Percentiles rank a stretch among this genome's conserved stretches.
These are phyloP conservation scores for Fraxinus pennsylvanica DNA, from an alignment of 257 asterid species.

Conservation along the genomic window DNA sequence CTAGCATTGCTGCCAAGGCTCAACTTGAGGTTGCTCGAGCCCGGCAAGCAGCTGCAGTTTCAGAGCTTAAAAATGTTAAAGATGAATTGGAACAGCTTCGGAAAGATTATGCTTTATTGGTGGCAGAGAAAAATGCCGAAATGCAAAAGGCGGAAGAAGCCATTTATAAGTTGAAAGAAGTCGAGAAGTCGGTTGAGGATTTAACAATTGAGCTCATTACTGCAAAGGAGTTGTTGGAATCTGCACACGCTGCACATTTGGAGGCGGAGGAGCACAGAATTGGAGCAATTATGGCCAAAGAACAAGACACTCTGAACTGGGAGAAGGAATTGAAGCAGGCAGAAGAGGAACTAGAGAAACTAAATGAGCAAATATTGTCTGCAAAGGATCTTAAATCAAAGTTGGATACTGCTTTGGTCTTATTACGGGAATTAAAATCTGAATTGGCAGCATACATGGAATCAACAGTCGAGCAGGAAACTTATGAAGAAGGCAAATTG, in stretches of 20 bases:
- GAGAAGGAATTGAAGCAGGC: conserved; percentile 75
- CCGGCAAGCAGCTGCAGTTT: conserved; percentile 70
- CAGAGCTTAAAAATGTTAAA: conserved; percentile 65
- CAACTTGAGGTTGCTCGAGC: conserved; percentile 98
- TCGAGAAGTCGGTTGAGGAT: conserved; percentile 87
- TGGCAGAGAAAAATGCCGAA: conserved; percentile 63
- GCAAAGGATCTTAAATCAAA: conserved; percentile 68
- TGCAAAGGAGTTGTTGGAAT: conserved; percentile 73
- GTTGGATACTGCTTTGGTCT: conserved; percentile 56
- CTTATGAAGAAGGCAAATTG: conserved; percentile 36
- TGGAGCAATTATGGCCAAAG: conserved; percentile 79
- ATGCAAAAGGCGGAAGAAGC: conserved; percentile 74
- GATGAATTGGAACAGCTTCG: conserved; percentile 62
- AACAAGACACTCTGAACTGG: conserved; percentile 75
- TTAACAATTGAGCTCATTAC: conserved; percentile 79
- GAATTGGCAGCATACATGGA: conserved; percentile 89
- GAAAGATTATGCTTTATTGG: conserved; percentile 51
- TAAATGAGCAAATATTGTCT: conserved; percentile 48
- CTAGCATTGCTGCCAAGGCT: conserved; percentile 88
- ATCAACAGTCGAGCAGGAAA: conserved; percentile 40
- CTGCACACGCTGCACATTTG: conserved; percentile 87
- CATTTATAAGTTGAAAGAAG: conserved; percentile 54
- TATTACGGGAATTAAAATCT: conserved; percentile 61
- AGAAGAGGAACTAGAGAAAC: conserved; percentile 64
- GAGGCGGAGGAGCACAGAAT: conserved; percentile 92